These are phyloP conservation scores for Dendrobium officinale DNA, from an alignment of 106 monocot species.

Conservation along the genomic window DNA sequence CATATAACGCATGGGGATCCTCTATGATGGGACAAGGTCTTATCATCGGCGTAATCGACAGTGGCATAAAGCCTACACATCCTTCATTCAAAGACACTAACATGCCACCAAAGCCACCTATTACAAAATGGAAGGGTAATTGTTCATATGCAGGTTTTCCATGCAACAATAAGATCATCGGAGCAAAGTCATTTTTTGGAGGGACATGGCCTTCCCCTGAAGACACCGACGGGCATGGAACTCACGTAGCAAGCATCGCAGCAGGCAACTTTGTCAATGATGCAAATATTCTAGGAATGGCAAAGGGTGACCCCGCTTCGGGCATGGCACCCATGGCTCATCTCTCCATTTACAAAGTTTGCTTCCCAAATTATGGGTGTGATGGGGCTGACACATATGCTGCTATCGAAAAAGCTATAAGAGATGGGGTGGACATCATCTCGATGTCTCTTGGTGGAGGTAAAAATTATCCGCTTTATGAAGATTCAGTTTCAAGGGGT, in stretches of 20 bases:
- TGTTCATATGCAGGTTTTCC: not conserved
- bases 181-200: not conserved
- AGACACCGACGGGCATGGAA: constrained; percentile 3
- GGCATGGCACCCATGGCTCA: constrained; percentile 6
- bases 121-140: constrained; percentile 8
- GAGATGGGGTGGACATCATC: constrained; percentile 5
- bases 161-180: constrained; percentile 24
- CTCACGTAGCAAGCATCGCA: not conserved
- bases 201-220: not conserved
- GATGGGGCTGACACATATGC: not conserved
- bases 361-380: too few species aligned
- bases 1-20: not conserved
- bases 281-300: not conserved
- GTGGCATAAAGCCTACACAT: too few species aligned
- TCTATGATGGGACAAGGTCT: not conserved
- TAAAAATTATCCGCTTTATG: not conserved
- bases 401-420: constrained; percentile 3
- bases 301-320: not conserved
- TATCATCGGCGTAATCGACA: not conserved
- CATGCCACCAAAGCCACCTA: constrained; percentile 6
- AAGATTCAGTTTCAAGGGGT: not conserved
- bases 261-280: too few species aligned
- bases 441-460: constrained; percentile 1
- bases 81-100: constrained; percentile 19
- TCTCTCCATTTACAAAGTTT: not conserved